Percentiles rank a stretch among this genome's conserved stretches.
phyloP scores from a whole-genome alignment of 208 protist species.

The Crithidia bombi region DNA sequence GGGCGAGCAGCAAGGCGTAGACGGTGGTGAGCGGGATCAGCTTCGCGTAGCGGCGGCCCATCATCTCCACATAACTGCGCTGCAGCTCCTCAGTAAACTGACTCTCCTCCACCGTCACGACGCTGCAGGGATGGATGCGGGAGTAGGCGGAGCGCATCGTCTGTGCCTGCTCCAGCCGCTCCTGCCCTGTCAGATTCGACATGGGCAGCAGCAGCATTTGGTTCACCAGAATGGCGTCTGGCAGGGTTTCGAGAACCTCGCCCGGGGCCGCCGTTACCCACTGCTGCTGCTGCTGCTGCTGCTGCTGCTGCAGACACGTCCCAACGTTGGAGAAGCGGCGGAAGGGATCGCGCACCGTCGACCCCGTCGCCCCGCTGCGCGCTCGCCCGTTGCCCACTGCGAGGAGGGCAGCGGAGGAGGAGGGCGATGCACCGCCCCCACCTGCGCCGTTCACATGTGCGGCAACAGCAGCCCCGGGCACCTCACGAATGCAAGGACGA shows the following conservation, averaged over 20 bases:
- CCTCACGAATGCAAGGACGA: background rate
- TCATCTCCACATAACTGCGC: conserved; percentile 48
- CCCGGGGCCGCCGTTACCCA: conserved; percentile 13
- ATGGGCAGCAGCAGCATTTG: conserved; percentile 40
- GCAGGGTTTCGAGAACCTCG: conserved; percentile 25
- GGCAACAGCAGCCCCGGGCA: background rate
- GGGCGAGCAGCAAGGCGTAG: conserved; percentile 39
- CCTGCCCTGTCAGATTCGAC: conserved; percentile 37
- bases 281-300: conserved; percentile 18
- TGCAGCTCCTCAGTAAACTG: conserved; percentile 51
- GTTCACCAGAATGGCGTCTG: conserved; percentile 39
- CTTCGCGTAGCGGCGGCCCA: conserved; percentile 52
- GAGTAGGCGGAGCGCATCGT: conserved; percentile 44
- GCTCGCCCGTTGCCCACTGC: background rate
- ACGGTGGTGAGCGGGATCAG: conserved; percentile 67
- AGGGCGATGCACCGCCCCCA: background rate
- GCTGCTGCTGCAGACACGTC: conserved; percentile 7
- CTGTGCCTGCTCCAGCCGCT: conserved; percentile 24
- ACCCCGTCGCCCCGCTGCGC: background rate
- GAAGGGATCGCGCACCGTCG: conserved; percentile 4
- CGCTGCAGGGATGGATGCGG: conserved; percentile 62
- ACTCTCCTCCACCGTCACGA: conserved; percentile 51
- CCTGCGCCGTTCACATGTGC: background rate
- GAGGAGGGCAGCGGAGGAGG: background rate
- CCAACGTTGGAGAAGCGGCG: conserved; percentile 10